Conservation (phyloP, 83 land plant species). For the Larix sibirica region DNA sequence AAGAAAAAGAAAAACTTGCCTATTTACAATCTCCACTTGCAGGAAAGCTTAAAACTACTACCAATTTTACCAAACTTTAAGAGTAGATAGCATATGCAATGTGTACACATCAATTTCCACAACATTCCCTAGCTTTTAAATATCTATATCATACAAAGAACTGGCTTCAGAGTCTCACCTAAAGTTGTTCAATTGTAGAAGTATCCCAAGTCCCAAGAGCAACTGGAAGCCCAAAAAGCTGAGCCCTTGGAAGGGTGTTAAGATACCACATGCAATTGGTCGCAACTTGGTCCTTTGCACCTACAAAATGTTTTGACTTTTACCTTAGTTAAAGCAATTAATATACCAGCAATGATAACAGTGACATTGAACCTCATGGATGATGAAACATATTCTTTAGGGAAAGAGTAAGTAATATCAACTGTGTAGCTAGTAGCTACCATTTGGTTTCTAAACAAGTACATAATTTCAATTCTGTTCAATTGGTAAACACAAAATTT, state of each 20-base stretch:
- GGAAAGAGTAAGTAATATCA: background rate
- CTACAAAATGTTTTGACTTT: constrained; percentile 33
- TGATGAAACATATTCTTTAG: background rate
- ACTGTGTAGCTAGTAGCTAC: background rate
- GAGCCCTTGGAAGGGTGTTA: constrained; percentile 87
- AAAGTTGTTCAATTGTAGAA: constrained; percentile 86
- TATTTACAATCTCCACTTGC: background rate
- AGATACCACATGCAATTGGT: constrained; percentile 81
- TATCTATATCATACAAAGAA: background rate
- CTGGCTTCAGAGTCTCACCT: constrained; percentile 47
- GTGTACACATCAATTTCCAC: background rate
- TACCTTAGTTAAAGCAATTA: background rate
- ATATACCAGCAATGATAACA: background rate
- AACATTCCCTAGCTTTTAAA: background rate
- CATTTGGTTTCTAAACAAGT: background rate
- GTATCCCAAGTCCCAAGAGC: constrained; percentile 86
- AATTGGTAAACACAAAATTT: background rate
- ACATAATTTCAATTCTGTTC: constrained; percentile 3
- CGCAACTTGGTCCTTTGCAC: constrained; percentile 84
- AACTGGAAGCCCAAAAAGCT: constrained; percentile 86
- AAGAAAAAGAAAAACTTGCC: background rate
- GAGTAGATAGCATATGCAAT: background rate
- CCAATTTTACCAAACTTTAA: too few relatives aligned
- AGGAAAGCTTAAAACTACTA: background rate
- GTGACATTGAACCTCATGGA: background rate